Base-by-base conservation (phyloP, 176 grass and related monocot species). In the Elaeis guineensis region DNA sequence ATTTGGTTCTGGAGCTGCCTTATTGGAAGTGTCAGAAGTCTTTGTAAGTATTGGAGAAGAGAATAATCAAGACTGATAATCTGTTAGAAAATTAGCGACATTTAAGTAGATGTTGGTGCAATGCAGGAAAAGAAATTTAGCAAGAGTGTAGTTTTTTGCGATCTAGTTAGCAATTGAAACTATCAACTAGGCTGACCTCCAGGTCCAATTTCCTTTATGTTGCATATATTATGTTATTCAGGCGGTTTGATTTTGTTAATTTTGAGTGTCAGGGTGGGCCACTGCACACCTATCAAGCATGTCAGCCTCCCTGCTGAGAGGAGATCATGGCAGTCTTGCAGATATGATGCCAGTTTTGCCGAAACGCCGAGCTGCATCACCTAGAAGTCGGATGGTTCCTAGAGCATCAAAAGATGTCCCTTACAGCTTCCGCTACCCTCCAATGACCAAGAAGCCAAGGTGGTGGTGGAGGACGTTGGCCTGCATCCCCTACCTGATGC, bases 381-480 rank as follows among this genome's bases (percentile, higher is more conserved):
- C 51, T 30, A 63, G 19, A 55, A 54, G 19, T 15, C 19, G 51
- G 16, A 19, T 63, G 28, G 19, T 63, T 49, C 50, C 70, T 54
- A 73, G 70, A 24, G 70, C 70, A 63, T 48, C 70, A 0, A 63
- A 73, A 16, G 70, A 73, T 49, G 59, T 73, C 49, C 59, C 70
- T 17, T 90, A 44, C 2, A 44, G 72, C 75, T 62, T 76, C 60
- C 57, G 69, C 54, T 73, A 26, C 11, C 18, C 8, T 62, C 58
- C 72, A 63, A 77, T 77, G 74, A 69, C 55, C 8, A 77, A 61
- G 48, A 66, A 69, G 57, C 64, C 74, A 16, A 66, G 17, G 25
- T 77, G 74, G 74, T 77, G 74, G 63, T 77, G 74, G 74, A 66
- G 63, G 56, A 48, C 50, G 8, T 61, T 77, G 54, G 74, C 74